A percentile compares a stretch with the other conserved stretches of the same genome.
Evolutionary conservation across 805 yeast genomes (phyloP).

Genomic region (Metschnikowia lachancei): DNA sequence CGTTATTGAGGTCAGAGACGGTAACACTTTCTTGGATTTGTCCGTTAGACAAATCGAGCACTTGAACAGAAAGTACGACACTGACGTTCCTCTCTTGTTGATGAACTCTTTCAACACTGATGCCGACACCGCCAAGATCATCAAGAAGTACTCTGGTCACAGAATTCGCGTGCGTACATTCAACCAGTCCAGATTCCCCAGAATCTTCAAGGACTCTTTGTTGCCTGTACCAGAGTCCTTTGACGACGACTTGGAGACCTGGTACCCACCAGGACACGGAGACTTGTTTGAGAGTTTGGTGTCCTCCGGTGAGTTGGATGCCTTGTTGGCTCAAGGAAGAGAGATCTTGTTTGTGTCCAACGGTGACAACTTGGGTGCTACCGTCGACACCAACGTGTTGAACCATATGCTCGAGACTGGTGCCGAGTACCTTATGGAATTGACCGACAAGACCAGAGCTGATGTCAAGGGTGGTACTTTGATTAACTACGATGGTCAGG

Average conservation of each 20-base stretch:
- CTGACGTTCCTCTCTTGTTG: constrained; percentile 92
- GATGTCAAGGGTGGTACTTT: constrained; percentile 99
- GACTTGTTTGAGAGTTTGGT: constrained; percentile 90
- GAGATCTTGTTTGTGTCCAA: constrained; percentile 93
- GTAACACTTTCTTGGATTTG: constrained; percentile 93
- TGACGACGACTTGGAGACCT: constrained; percentile 74
- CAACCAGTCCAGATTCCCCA: constrained; percentile 97
- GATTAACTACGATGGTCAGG: constrained; percentile 92
- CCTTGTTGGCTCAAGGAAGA: constrained; percentile 86
- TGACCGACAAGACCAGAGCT: constrained; percentile 97
- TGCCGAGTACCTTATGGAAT: constrained; percentile 96
- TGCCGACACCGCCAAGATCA: constrained; percentile 89
- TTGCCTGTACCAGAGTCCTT: constrained; percentile 84
- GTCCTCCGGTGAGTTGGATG: constrained; percentile 88
- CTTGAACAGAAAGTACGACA: constrained; percentile 82
- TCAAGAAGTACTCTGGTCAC: constrained; percentile 95
- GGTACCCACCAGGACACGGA: constrained; percentile 99
- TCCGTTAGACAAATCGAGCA: constrained; percentile 96
- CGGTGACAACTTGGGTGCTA: constrained; percentile 98
- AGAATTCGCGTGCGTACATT: constrained; percentile 92
- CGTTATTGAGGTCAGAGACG: constrained; percentile 97
- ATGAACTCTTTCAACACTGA: constrained; percentile 99
- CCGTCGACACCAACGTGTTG: constrained; percentile 87
- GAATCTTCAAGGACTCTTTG: constrained; percentile 92
- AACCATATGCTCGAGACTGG: constrained; percentile 89